Evolutionary conservation across 1,284 basidiomycete species (phyloP).

Genomic region (Ustilago loliicola): DNA sequence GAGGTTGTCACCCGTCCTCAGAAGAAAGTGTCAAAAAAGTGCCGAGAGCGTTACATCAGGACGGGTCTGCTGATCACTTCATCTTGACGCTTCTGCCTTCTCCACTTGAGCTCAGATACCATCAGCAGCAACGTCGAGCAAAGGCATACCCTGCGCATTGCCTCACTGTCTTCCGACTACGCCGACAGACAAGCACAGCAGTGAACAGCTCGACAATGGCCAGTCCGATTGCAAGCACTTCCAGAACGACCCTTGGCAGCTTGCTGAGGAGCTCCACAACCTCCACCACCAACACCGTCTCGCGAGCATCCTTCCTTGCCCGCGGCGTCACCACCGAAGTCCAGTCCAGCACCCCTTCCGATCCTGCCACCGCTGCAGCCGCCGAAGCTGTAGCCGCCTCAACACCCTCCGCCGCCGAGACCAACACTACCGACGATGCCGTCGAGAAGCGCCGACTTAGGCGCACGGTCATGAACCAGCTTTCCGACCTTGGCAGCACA

Average conservation of each 20-base stretch:
- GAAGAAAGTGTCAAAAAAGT: slow-evolving; percentile 24
- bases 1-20: not conserved
- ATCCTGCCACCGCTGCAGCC: slow-evolving; percentile 18
- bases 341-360: slow-evolving; percentile 7
- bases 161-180: not conserved
- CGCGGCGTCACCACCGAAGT: slow-evolving; percentile 26
- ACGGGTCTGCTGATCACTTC: slow-evolving; percentile 8
- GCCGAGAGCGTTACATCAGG: not conserved
- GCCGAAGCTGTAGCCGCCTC: slow-evolving; percentile 3
- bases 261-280: slow-evolving; percentile 25
- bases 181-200: not conserved
- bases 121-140: not conserved
- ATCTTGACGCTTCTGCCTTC: not conserved
- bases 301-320: slow-evolving; percentile 10
- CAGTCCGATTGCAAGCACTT: slow-evolving; percentile 53
- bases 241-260: slow-evolving; percentile 48
- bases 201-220: slow-evolving; percentile 34
- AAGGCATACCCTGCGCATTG: not conserved
- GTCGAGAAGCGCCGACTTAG: slow-evolving; percentile 46
- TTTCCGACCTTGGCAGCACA: slow-evolving; percentile 82
- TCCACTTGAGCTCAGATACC: slow-evolving; percentile 4
- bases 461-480: slow-evolving; percentile 74
- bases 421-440: slow-evolving; percentile 25
- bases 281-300: slow-evolving; percentile 10
- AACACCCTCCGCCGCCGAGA: slow-evolving; percentile 8